Base-by-base conservation (phyloP, 108 stramenopile genomes). In the Skeletonema menzelii region DNA sequence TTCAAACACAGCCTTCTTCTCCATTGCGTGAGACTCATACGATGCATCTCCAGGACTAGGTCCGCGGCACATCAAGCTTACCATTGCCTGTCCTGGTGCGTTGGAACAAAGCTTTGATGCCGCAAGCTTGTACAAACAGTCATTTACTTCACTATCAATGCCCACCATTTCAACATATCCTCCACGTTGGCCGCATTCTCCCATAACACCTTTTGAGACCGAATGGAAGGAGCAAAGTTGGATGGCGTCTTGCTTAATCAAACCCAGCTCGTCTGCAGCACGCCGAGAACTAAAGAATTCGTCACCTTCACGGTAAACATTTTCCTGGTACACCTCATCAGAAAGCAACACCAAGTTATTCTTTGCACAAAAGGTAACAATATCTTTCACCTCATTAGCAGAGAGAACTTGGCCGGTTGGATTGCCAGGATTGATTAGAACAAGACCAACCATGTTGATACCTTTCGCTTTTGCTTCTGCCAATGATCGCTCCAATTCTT, bases 321-420 rank as follows among this genome's bases (percentile, higher is more conserved):
- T 99, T 38, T 89, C 88, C 73, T 99, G 98, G 65, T 99, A 99
- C 11, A 99, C 98, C 84, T 99, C 97, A 76, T 99, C 98, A 2
- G 97, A 96, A 24, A 97, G 55, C 19, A 99, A 70, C 27, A 97
- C 91, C 56, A 99, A 74, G 62, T 86, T 85, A 66, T 94, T 80
- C 37, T 91, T 79, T n/a, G 79, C 70, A 63, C 95, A 96, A 82
- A 97, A 97, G 59, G 72, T 34, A 11, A 91, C 85, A 22, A 99
- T 86, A 62, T 87, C 94, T 35, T 86, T 84, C 20, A 99, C 80
- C 42, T 91, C 90, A 62, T 85, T 59, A 44, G 81, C 59, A 10
- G 84, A 63, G n/a, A 97, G 73, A 5, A 94, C 86, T 76, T 96
- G 92, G 5, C 98, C 97, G 5, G 98, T 98, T 5, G 98, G 98